Percentiles rank a stretch among this genome's conserved stretches.
These are phyloP conservation scores for Diaporthe sp. DNA, from an alignment of 2,329 filamentous ascomycete species.

Conservation along the genomic window DNA sequence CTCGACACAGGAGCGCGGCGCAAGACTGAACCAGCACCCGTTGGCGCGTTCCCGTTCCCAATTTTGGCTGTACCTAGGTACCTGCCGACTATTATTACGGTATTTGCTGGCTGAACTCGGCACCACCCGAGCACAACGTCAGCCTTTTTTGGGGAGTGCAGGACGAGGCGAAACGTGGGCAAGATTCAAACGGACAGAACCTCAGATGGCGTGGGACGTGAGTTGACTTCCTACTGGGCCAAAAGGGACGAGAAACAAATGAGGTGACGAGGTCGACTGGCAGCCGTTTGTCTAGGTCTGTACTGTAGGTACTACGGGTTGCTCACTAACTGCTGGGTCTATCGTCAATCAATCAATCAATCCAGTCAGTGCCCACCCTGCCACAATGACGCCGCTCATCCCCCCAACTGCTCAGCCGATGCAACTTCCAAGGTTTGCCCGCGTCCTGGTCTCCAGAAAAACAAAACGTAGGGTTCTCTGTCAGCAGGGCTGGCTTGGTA, in stretches of 20 bases:
- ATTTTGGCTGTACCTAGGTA: neutral
- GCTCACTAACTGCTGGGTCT: neutral
- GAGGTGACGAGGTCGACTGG: constrained; percentile 23
- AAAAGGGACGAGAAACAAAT: constrained; percentile 4
- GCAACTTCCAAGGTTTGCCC: constrained; percentile 12
- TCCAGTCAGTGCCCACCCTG: constrained; percentile 19
- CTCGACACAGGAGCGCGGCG: constrained; percentile 6
- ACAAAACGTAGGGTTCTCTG: neutral
- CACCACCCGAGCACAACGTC: constrained; percentile 24
- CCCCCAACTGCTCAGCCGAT: neutral
- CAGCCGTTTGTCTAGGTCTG: neutral
- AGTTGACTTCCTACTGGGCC: neutral
- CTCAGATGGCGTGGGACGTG: constrained; percentile 20
- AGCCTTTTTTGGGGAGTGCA: constrained; percentile 5
- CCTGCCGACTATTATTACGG: neutral
- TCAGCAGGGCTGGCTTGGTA: neutral
- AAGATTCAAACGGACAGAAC: constrained; percentile 1
- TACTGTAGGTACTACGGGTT: neutral
- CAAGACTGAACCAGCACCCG: neutral
- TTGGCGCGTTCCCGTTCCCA: neutral
- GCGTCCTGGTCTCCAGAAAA: neutral
- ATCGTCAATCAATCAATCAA: constrained; percentile 8
- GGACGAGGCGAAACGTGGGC: constrained; percentile 7
- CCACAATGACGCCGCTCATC: constrained; percentile 12
- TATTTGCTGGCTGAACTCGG: constrained; percentile 5